Base-by-base conservation (phyloP, 2,329 filamentous ascomycete genomes). In the Curvularia hawaiiensis region DNA sequence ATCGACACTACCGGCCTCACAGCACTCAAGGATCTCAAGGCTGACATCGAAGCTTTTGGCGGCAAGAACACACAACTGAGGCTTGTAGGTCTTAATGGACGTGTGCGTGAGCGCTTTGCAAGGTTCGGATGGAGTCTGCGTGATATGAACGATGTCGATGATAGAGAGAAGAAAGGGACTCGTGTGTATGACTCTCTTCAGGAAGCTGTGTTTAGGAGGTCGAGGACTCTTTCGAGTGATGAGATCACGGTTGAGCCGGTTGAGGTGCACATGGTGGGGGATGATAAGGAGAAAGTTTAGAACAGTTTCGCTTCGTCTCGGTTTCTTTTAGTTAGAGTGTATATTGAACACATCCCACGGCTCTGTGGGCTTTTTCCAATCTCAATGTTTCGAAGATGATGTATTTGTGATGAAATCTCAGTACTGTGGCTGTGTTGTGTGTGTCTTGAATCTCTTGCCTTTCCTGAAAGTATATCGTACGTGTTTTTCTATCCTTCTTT, bases 1-100 rank as follows among this genome's bases (percentile, higher is more conserved):
- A 77, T 84, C 9, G 84, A 86, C 55, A 79, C 79, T 0, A 86
- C 84, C 0, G 84, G 81, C 0, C 75, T 84, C 3, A 75, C 77
- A 0, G 80, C 83, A 9, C 67, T 86, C 7, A 76, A 76, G 39
- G 82, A 82, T 35, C 69, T 86, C 20, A 75, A 80, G 18, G 73
- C 73, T 14, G 82, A 84, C 61, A 61, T 85, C 3, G 74, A 77
- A 18, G 78, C 78, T 24, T 86, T 83, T 52, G 80, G 79, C 0
- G 83, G 84, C 0, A 70, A 77, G 3, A 67, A 71, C 0, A 74
- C 82, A 0, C 77, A 82, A 51, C 63, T 85, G 3, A 69, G 83
- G 0, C 82, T 86, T 43, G 79, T 81, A 1, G 79, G 79, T 7
- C 75, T 85, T 73, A 76, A 75, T 0, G 72, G 77, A 0, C 77